phyloP scores from a whole-genome alignment of 805 yeast species.

The Lachancea nothofagi region DNA sequence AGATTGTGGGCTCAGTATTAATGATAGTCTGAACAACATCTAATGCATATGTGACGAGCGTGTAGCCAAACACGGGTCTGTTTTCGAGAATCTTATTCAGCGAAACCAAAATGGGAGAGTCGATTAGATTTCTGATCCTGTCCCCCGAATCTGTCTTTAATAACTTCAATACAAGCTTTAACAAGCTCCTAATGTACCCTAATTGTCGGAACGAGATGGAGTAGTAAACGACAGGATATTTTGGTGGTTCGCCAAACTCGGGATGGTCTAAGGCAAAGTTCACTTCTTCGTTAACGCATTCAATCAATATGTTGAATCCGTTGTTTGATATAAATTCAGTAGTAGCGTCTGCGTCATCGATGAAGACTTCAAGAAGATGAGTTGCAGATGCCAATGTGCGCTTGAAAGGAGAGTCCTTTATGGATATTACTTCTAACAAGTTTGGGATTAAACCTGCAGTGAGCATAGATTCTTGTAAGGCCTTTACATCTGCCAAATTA shows the following conservation, averaged over 20 bases:
- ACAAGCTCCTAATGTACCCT: slow-evolving; percentile 48
- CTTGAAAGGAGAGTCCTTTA: slow-evolving; percentile 46
- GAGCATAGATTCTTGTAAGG: slow-evolving; percentile 51
- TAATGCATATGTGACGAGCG: slow-evolving; percentile 53
- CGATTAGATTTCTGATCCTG: slow-evolving; percentile 76
- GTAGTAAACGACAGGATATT: slow-evolving; percentile 44
- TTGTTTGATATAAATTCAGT: slow-evolving; percentile 57
- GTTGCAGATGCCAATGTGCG: slow-evolving; percentile 60
- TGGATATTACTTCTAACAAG: slow-evolving; percentile 53
- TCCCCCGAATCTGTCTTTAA: slow-evolving; percentile 77
- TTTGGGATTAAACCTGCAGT: slow-evolving; percentile 73
- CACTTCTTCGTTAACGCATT: slow-evolving; percentile 57
- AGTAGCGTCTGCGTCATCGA: slow-evolving; percentile 45
- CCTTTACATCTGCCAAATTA: slow-evolving; percentile 51
- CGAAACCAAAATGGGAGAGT: slow-evolving; percentile 66
- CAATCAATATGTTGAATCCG: slow-evolving; percentile 62
- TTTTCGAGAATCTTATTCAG: slow-evolving; percentile 54
- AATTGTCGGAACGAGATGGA: slow-evolving; percentile 56
- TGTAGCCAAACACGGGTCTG: slow-evolving; percentile 60
- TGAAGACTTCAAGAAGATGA: slow-evolving; percentile 46
- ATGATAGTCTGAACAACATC: slow-evolving; percentile 65
- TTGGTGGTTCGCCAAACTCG: slow-evolving; percentile 51
- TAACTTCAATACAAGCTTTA: slow-evolving; percentile 59
- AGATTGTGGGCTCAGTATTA: slow-evolving; percentile 89
- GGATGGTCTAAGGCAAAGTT: slow-evolving; percentile 58